phyloP scores from a whole-genome alignment of 2,329 filamentous ascomycete species.

The Fusarium staphyleae region DNA sequence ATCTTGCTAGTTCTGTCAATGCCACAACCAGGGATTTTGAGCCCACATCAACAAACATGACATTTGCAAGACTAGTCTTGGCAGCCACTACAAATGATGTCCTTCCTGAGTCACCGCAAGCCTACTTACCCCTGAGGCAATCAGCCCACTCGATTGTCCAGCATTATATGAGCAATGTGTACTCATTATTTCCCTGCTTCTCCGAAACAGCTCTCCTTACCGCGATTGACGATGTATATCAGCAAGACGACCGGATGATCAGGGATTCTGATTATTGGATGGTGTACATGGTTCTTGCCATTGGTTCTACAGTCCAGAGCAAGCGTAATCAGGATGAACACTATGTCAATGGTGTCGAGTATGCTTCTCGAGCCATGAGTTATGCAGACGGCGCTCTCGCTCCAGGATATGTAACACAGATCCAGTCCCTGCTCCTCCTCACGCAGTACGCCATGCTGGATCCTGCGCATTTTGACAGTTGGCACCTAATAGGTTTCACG shows the following conservation, averaged over 20 bases:
- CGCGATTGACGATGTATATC: conserved; percentile 83
- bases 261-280: conserved; percentile 81
- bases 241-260: conserved; percentile 68
- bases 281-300: conserved; percentile 87
- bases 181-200: conserved; percentile 81
- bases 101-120: conserved; percentile 67
- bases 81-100: conserved; percentile 80
- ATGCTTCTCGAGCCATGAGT: conserved; percentile 70
- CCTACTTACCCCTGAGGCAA: conserved; percentile 74
- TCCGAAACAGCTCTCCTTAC: conserved; percentile 79
- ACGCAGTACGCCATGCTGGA: conserved; percentile 91
- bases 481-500: conserved; percentile 92
- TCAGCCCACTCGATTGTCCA: conserved; percentile 74
- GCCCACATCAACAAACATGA: conserved; percentile 86
- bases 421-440: conserved; percentile 85
- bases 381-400: conserved; percentile 84
- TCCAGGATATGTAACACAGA: conserved; percentile 83
- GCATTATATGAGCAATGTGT: conserved; percentile 85
- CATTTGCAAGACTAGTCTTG: conserved; percentile 86
- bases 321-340: conserved; percentile 70
- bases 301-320: conserved; percentile 78
- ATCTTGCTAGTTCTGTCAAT: conserved; percentile 77
- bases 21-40: conserved; percentile 95
- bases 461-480: conserved; percentile 89
- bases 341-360: conserved; percentile 63